Percentiles rank a stretch among this genome's conserved stretches.
phyloP scores from a whole-genome alignment of 73 alveolate species.

The Stentor roeselii region DNA sequence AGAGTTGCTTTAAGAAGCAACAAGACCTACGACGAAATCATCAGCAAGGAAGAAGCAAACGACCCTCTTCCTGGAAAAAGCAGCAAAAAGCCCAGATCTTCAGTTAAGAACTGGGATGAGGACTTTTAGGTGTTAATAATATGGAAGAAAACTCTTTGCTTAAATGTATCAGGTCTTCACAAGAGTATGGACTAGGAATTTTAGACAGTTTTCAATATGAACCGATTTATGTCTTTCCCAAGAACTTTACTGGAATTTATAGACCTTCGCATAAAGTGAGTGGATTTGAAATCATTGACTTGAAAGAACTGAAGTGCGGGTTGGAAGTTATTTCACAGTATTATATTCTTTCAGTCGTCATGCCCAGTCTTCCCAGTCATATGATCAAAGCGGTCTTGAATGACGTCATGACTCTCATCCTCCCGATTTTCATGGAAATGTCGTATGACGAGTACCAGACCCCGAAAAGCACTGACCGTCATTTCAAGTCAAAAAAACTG shows the following conservation, averaged over 20 bases:
- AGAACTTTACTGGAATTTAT: not conserved
- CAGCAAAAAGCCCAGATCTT: not conserved
- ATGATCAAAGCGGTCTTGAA: not conserved
- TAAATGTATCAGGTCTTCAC: not conserved
- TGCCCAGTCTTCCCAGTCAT: not conserved
- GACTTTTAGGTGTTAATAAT: not conserved
- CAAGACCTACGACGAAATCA: not conserved
- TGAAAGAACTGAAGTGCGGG: not conserved
- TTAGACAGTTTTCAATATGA: not conserved
- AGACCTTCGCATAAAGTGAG: not conserved
- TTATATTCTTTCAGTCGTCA: not conserved
- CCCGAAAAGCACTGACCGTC: not conserved
- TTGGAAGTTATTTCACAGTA: not conserved
- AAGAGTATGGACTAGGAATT: not conserved
- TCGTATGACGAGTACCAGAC: not conserved
- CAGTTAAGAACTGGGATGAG: not conserved
- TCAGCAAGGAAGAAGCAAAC: not conserved
- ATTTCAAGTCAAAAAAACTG: not conserved
- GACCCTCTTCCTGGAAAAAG: not conserved
- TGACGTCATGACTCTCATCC: not conserved
- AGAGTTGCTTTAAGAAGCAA: not conserved
- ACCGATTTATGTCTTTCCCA: constrained; percentile 7
- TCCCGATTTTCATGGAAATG: not conserved
- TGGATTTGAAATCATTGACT: not conserved
- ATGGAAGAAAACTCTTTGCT: constrained; percentile 7